These are phyloP conservation scores for Perkinsus chesapeaki DNA, from an alignment of 169 alveolate species.

Conservation along the genomic window DNA sequence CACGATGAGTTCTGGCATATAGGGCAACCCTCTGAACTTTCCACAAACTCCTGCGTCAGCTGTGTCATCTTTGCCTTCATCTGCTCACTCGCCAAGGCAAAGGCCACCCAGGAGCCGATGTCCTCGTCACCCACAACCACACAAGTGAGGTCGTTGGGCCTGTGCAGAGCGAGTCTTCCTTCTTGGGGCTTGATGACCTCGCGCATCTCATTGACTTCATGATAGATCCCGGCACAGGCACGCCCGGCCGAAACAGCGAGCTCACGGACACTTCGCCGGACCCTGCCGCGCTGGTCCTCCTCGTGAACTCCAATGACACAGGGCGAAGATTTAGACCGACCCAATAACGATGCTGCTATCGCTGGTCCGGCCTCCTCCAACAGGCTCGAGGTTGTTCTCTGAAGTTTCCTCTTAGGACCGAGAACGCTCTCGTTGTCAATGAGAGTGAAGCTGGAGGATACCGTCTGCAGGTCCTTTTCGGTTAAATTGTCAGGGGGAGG, in stretches of 20 bases:
- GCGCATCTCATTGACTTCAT: neutral
- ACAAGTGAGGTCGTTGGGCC: neutral
- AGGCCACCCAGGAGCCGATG: neutral
- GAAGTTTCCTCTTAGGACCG: neutral
- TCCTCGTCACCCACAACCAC: neutral
- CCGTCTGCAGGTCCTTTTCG: neutral
- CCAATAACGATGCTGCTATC: neutral
- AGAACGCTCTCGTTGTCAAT: neutral
- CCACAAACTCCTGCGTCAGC: neutral
- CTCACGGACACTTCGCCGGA: neutral
- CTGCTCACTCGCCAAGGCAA: neutral
- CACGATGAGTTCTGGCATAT: neutral
- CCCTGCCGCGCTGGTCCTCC: neutral
- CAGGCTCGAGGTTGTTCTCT: neutral
- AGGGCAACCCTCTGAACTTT: neutral
- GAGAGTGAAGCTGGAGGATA: neutral
- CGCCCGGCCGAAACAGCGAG: neutral
- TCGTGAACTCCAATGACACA: neutral
- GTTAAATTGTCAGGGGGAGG: neutral
- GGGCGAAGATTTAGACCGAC: neutral
- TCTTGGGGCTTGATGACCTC: neutral
- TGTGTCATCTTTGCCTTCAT: neutral
- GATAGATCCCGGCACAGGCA: neutral
- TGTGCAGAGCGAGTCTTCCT: neutral
- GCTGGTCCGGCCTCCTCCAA: neutral